Base-by-base conservation (phyloP, 2,329 filamentous ascomycete species). In the Penicillium sp. region DNA sequence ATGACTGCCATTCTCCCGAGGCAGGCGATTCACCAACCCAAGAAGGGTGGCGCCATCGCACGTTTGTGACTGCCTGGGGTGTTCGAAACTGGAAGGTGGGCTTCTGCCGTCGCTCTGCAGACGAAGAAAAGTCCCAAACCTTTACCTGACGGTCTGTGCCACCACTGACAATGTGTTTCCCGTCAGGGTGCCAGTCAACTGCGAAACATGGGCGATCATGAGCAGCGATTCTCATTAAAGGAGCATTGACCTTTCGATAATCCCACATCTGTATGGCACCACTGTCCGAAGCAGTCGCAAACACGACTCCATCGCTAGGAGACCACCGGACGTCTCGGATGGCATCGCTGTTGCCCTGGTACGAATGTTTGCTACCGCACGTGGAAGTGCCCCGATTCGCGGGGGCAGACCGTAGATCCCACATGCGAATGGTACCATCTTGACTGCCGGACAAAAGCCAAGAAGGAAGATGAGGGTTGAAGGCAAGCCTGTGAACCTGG, bases 181-280 rank as follows among this genome's bases (percentile, higher is more conserved):
- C 84, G 61, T 87, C 84, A 1, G 84, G 84, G 64, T 87, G 84
- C 84, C 84, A 87, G 66, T 87, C 84, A 34, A 87, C 79, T 6
- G 83, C 78, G 57, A 80, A 84, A 71, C 84, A 87, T 4, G 77
- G 77, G 57, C 78, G 79, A 60, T 83, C 79, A 65, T 87, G 84
- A 40, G 84, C 84, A 32, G 81, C 80, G 52, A 87, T 83, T 60
- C 81, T 82, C 61, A 86, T 72, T 63, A 84, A 77, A 7, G 84
- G 79, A 26, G 78, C 76, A 60, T 78, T 81, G 48, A 78, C 73
- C 58, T 83, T 80, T 53, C 83, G 80, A 56, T 80, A 80, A 67
- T 87, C 84, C 84, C 84, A 87, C 58, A 81, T 76, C 66, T 87
- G 84, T 42, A 87, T 79, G 50, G 78, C 79, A 38, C 84, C 84